phyloP scores from a whole-genome alignment of 225 moss, liverwort and hornwort species.

The Straminergon stramineum region DNA sequence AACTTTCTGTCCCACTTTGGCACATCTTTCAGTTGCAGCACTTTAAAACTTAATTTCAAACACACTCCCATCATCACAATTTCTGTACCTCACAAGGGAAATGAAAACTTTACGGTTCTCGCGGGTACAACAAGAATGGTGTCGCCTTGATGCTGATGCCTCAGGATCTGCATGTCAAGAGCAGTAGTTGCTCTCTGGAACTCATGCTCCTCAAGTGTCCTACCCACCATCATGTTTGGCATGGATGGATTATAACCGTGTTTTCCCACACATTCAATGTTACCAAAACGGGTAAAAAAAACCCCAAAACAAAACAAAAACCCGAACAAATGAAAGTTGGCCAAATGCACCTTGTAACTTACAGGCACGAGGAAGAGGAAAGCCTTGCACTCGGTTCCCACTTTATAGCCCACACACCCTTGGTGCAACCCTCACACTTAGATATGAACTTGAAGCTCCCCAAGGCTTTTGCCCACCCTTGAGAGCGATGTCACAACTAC shows the following conservation, averaged over 20 bases:
- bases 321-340: too few species aligned
- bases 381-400: too few species aligned
- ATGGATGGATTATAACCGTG: background rate
- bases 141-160: background rate
- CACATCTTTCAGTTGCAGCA: background rate
- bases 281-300: background rate
- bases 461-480: background rate
- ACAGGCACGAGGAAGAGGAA: background rate
- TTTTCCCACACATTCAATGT: background rate
- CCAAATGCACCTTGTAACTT: too few species aligned
- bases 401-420: background rate
- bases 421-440: background rate
- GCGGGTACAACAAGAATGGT: background rate
- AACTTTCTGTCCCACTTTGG: background rate
- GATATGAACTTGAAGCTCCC: background rate
- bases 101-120: background rate
- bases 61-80: background rate
- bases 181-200: background rate
- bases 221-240: slow-evolving; percentile 16
- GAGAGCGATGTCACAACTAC: background rate
- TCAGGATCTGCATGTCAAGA: background rate
- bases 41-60: background rate
- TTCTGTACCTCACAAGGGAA: background rate
- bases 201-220: background rate
- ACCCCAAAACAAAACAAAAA: fast-evolving